Evolutionary conservation across 73 alveolate genomes (phyloP).

Genomic region (Tetrahymena elliotti): DNA sequence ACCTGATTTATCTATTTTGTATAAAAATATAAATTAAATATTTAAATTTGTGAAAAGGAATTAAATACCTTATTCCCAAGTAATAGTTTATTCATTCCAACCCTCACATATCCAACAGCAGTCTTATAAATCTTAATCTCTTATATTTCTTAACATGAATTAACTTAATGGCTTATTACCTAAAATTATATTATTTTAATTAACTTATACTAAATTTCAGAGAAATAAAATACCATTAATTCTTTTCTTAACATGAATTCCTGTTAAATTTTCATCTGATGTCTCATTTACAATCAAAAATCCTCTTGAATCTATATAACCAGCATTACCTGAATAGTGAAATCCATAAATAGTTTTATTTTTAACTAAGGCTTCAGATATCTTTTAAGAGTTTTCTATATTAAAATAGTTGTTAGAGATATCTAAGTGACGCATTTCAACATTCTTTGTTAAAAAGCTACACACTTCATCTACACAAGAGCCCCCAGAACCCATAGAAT

Average conservation of each 20-base stretch:
- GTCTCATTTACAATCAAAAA: constrained; percentile 1
- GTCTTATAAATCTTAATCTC: not conserved
- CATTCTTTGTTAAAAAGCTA: constrained; percentile 15
- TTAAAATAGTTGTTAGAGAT: constrained; percentile 14
- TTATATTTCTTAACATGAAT: constrained; percentile 4
- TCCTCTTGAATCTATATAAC: constrained; percentile 39
- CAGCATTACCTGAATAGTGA: constrained; percentile 34
- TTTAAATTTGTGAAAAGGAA: not conserved
- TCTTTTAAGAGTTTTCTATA: not conserved
- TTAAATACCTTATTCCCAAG: constrained; percentile 26
- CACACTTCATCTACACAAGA: not conserved
- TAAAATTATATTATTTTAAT: not conserved
- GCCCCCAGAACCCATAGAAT: constrained; percentile 20
- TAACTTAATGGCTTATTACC: not conserved
- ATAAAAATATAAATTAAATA: not conserved
- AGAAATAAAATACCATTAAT: not conserved
- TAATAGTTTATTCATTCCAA: constrained; percentile 55
- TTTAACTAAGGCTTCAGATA: constrained; percentile 3
- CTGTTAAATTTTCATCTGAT: not conserved
- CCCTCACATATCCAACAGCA: constrained; percentile 88
- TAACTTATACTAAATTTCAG: not conserved
- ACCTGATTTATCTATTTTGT: constrained; percentile 9
- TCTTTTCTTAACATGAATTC: constrained; percentile 22
- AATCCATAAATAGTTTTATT: constrained; percentile 37
- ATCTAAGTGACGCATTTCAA: constrained; percentile 20